phyloP scores from a whole-genome alignment of 2,329 filamentous ascomycete species.

The Colletotrichum echinochloae region DNA sequence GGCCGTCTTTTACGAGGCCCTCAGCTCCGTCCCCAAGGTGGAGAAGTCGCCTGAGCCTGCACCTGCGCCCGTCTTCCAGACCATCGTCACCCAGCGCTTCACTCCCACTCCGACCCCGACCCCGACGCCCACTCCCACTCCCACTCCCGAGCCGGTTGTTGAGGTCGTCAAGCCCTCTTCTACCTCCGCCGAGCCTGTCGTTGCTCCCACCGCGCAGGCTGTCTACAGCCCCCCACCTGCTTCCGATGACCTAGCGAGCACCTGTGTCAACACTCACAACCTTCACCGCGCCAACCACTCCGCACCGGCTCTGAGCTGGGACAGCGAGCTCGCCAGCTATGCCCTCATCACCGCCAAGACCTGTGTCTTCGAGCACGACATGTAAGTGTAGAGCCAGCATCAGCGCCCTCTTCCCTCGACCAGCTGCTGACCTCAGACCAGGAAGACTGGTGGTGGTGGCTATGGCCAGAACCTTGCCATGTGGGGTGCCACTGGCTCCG shows the following conservation, averaged over 20 bases:
- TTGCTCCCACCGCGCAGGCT: conserved; percentile 45
- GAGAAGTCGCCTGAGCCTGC: conserved; percentile 32
- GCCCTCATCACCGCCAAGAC: conserved; percentile 72
- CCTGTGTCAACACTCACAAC: conserved; percentile 82
- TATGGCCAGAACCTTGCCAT: conserved; percentile 96
- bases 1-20: conserved; percentile 25
- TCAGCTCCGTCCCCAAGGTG: conserved; percentile 30
- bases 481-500: conserved; percentile 55
- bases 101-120: conserved; percentile 44
- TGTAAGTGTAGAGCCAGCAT: conserved; percentile 63
- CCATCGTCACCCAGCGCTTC: conserved; percentile 30
- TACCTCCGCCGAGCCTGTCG: conserved; percentile 38
- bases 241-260: conserved; percentile 49
- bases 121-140: conserved; percentile 25
- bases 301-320: conserved; percentile 73
- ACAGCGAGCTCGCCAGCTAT: conserved; percentile 69
- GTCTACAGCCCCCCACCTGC: conserved; percentile 33
- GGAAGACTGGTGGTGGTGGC: conserved; percentile 67
- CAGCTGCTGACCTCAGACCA: conserved; percentile 45
- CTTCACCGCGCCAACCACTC: conserved; percentile 87
- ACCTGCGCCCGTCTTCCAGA: conserved; percentile 35
- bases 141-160: conserved; percentile 36
- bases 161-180: conserved; percentile 20
- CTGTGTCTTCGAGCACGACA: conserved; percentile 82
- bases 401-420: conserved; percentile 43